A percentile compares a stretch with the other conserved stretches of the same genome.
Evolutionary conservation across 495 filamentous ascomycete genomes (phyloP).

Genomic region (Podospora appendiculata): DNA sequence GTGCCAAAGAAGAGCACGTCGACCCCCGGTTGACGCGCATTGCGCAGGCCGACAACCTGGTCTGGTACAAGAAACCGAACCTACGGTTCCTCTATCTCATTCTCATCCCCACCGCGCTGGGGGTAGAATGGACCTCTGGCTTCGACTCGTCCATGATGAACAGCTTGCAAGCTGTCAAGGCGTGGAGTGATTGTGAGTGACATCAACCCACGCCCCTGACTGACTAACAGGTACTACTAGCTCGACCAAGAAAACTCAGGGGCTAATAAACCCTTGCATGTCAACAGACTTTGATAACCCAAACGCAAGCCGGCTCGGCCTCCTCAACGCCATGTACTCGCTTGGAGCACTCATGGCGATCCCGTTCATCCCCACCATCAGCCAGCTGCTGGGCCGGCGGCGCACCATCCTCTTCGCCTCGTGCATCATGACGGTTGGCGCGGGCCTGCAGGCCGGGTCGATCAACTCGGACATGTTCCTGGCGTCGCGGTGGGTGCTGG

Average conservation of each 20-base stretch:
- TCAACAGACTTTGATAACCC: conserved; percentile 29
- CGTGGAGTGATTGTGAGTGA: conserved; percentile 29
- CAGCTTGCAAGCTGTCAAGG: conserved; percentile 48
- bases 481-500: conserved; percentile 51
- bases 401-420: conserved; percentile 47
- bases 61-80: conserved; percentile 59
- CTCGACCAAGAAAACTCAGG: no score
- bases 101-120: conserved; percentile 56
- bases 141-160: conserved; percentile 63
- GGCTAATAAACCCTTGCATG: neutral
- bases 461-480: conserved; percentile 46
- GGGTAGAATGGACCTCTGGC: conserved; percentile 60
- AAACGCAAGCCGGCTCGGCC: conserved; percentile 24
- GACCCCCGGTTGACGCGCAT: conserved; percentile 37
- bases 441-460: conserved; percentile 18
- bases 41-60: conserved; percentile 40
- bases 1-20: conserved; percentile 16
- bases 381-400: conserved; percentile 44
- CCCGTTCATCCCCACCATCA: conserved; percentile 47
- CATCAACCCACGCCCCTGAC: neutral
- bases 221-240: no score
- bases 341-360: conserved; percentile 37
- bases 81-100: conserved; percentile 54
- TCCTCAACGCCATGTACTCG: conserved; percentile 34
- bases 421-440: conserved; percentile 31